A percentile compares a stretch with the other conserved stretches of the same genome.
Evolutionary conservation across 2,329 filamentous ascomycete species (phyloP).

Genomic region (Pezicula rhizophila): DNA sequence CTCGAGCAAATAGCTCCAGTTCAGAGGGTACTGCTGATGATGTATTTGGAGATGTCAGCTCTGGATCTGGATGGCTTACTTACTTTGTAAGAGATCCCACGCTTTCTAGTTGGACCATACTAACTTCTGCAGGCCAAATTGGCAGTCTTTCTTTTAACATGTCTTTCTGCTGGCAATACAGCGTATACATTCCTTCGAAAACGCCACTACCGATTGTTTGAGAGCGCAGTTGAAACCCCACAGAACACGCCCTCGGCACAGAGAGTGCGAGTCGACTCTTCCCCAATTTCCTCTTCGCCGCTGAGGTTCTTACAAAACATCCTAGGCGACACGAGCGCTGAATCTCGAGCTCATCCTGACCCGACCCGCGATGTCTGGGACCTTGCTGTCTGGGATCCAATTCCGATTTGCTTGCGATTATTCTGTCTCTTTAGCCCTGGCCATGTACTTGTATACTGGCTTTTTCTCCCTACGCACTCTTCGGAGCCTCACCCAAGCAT

Average conservation of each 20-base stretch:
- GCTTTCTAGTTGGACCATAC: constrained; percentile 2
- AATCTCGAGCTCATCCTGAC: constrained; percentile 78
- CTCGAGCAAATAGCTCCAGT: constrained; percentile 64
- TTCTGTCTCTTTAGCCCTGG: constrained; percentile 91
- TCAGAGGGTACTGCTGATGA: constrained; percentile 56
- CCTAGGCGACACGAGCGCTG: constrained; percentile 64
- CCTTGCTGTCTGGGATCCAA: constrained; percentile 85
- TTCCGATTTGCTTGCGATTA: constrained; percentile 73
- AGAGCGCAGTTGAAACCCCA: constrained; percentile 70
- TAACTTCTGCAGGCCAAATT: constrained; percentile 51
- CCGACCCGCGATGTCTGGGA: constrained; percentile 89
- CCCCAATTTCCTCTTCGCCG: constrained; percentile 71
- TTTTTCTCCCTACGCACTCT: constrained; percentile 73
- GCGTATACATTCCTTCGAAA: constrained; percentile 76
- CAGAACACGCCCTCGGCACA: constrained; percentile 80
- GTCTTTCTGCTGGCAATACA: constrained; percentile 68
- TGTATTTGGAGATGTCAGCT: constrained; percentile 69
- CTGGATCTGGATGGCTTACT: constrained; percentile 54
- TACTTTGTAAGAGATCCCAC: constrained; percentile 47
- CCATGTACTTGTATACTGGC: constrained; percentile 84
- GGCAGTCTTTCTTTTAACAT: constrained; percentile 62
- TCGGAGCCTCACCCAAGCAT: constrained; percentile 78
- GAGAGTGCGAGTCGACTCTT: constrained; percentile 82
- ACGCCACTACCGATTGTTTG: constrained; percentile 86
- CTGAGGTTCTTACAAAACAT: constrained; percentile 66